Evolutionary conservation across 257 asterid genomes (phyloP), one percentile per base, ranked within the genome.

Genomic region (Forsythia suspensa): DNA sequence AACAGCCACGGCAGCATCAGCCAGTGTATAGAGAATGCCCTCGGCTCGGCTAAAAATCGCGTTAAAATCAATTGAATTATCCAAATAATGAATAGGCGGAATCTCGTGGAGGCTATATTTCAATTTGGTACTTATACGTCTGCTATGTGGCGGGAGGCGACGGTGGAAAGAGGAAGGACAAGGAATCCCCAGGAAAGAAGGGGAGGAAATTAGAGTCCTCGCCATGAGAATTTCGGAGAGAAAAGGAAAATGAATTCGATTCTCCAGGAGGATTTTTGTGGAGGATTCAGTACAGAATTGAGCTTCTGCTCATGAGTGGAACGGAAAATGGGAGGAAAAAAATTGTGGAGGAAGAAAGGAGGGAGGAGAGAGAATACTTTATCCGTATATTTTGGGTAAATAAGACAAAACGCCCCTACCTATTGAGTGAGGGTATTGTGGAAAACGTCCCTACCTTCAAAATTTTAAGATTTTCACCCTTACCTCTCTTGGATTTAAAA

Each of bases 1-100:
- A 71, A 75, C 91, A 11, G 91, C 91, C 24, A 91, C 97, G 68
- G 96, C 97, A 39, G 99, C 96, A 84, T 96, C 98, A 8, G 99
- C 99, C 38, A 96, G 81, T 21, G 99, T 90, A 82, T 94, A 96
- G 15, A 96, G 86, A 63, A 96, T 75, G 79, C 94, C 80, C 90
- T 94, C 98, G 29, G 97, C 94, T 80, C 94, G 85, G 78, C 82
- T 89, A 70, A 86, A 24, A 72, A 90, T 79, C 48, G 93, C 88
- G 40, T 61, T 75, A 79, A 91, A 57, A 77, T 94, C 91, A 34
- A 92, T 13, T 0, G 94, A 76, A 61, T 79, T 76, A 40, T 80
- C 88, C 34, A 84, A 63, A 8, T 80, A 66, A 1, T 83, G 82
- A 75, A 90, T 76, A 1, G 93, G 88, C 5, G 97, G 96, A 70